A percentile compares a stretch with the other conserved stretches of the same genome.
Conservation (phyloP, 1,139 yeast species). For the Casaregolazyma suthepensis region DNA sequence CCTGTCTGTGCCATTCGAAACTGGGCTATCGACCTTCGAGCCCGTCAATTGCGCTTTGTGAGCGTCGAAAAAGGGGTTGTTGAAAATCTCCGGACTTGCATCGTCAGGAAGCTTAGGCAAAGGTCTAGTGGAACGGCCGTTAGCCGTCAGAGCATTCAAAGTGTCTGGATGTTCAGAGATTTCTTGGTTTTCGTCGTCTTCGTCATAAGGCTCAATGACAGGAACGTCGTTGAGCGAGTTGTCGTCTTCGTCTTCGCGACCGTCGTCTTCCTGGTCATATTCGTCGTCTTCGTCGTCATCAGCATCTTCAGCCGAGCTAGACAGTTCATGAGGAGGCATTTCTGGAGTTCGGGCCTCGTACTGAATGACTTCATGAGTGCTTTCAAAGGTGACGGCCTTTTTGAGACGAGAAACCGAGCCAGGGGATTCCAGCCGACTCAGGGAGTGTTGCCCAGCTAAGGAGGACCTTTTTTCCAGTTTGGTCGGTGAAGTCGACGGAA, state of each 20-base stretch:
- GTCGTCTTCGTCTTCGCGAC: slow-evolving; percentile 17
- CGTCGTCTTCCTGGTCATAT: slow-evolving; percentile 22
- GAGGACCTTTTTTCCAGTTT: slow-evolving; percentile 17
- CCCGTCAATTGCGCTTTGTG: background rate
- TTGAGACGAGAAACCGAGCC: slow-evolving; percentile 21
- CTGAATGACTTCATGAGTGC: slow-evolving; percentile 37
- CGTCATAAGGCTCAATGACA: slow-evolving; percentile 21
- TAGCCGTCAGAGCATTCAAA: background rate
- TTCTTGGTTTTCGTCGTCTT: slow-evolving; percentile 4
- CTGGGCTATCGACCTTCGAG: background rate
- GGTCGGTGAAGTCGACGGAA: background rate
- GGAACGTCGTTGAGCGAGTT: slow-evolving; percentile 15
- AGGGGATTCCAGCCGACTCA: slow-evolving; percentile 28
- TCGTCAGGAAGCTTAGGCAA: slow-evolving; percentile 21
- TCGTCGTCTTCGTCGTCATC: slow-evolving; percentile 19
- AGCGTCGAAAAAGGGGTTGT: background rate
- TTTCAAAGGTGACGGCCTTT: slow-evolving; percentile 33
- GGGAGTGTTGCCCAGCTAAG: slow-evolving; percentile 25
- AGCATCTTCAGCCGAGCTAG: slow-evolving; percentile 13
- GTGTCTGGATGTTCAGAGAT: slow-evolving; percentile 8
- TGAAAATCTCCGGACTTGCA: slow-evolving; percentile 5
- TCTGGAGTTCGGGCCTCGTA: slow-evolving; percentile 40
- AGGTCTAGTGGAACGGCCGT: slow-evolving; percentile 15
- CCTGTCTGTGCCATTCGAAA: no score
- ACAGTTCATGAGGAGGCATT: slow-evolving; percentile 22